Conservation (phyloP, 139 green algal species). For the Auxenochlorella pyrenoidosa region DNA sequence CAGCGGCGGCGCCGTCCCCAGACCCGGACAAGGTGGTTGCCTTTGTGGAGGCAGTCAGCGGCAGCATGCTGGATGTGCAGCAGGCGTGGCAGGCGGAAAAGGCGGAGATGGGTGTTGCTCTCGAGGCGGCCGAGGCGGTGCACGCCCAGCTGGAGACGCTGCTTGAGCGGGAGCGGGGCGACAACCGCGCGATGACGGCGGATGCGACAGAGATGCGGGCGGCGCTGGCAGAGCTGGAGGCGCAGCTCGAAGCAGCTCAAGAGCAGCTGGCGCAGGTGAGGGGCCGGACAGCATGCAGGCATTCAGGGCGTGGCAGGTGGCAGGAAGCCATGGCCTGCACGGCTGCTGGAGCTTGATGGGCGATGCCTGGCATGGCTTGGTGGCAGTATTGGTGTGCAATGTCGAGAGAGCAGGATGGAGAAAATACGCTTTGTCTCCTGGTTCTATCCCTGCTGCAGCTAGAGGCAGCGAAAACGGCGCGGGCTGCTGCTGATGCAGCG, state of each 20-base stretch:
- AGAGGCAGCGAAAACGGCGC: neutral
- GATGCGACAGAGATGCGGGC: slow-evolving; percentile 4
- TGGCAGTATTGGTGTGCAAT: too few relatives aligned
- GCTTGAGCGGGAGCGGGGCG: slow-evolving; percentile 26
- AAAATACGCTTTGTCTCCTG: neutral
- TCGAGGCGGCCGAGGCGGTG: slow-evolving; percentile 19
- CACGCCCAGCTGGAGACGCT: slow-evolving; percentile 22
- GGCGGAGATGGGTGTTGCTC: slow-evolving; percentile 3
- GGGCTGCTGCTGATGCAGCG: neutral
- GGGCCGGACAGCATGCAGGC: too few relatives aligned
- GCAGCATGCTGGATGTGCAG: slow-evolving; percentile 9
- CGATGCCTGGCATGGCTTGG: too few relatives aligned
- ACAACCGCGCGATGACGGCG: slow-evolving; percentile 10
- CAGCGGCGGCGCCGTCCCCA: neutral
- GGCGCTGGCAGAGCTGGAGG: neutral
- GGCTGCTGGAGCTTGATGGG: neutral
- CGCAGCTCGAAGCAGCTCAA: neutral
- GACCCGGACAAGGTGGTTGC: slow-evolving; percentile 25
- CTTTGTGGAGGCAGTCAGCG: slow-evolving; percentile 38
- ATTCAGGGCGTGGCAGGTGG: neutral
- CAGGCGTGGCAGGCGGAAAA: slow-evolving; percentile 24
- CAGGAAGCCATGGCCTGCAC: neutral
- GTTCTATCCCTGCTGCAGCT: neutral
- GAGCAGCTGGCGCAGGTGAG: slow-evolving; percentile 6
- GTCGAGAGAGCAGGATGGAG: too few relatives aligned